Conservation (phyloP, 352 stramenopile species). For the Globisporangium mamillatum region DNA sequence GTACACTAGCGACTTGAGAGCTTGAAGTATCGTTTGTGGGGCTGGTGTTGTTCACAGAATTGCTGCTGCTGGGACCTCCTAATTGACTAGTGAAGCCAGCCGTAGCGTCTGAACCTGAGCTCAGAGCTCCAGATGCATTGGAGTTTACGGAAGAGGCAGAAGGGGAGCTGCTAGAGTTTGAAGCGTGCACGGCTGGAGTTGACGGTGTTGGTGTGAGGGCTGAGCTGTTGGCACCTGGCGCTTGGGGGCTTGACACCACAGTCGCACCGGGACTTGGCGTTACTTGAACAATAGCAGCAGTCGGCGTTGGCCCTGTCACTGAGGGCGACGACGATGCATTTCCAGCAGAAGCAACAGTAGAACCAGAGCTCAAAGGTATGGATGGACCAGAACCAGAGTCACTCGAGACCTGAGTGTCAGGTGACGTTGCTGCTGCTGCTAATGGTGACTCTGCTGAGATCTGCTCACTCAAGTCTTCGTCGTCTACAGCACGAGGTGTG, state of each 20-base stretch:
- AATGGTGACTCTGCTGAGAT: neutral
- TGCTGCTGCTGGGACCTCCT: neutral
- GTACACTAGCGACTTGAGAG: neutral
- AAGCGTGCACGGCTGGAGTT: neutral
- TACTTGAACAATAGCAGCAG: neutral
- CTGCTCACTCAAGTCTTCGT: neutral
- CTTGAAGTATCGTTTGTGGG: neutral
- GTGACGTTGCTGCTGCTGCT: neutral
- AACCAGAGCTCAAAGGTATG: neutral
- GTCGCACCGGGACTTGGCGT: neutral
- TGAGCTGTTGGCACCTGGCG: neutral
- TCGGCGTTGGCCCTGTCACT: neutral
- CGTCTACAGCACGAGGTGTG: neutral
- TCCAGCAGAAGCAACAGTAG: neutral
- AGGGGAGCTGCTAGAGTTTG: neutral
- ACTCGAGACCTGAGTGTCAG: neutral
- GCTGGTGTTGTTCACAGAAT: neutral
- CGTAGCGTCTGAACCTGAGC: neutral
- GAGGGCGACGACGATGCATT: neutral
- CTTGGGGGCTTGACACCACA: neutral
- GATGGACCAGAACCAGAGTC: neutral
- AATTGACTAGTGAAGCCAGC: neutral
- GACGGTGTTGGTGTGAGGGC: neutral
- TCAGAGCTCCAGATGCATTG: neutral
- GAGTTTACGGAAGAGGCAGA: neutral